Base-by-base conservation (phyloP, 768 basidiomycete species). In the Kwoniella dendrophila region DNA sequence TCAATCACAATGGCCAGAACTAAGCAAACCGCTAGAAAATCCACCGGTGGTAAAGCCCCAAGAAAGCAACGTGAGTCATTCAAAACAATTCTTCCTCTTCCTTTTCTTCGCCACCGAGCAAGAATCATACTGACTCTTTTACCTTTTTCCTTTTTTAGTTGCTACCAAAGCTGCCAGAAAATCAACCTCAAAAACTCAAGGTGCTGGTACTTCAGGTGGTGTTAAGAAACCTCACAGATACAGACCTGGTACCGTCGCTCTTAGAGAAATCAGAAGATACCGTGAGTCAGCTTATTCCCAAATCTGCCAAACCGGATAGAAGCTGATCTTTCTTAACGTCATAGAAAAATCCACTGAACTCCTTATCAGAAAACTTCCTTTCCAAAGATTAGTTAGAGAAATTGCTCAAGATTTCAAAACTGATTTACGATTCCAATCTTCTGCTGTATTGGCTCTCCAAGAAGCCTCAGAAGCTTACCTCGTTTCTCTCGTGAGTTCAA, bases 291-390 rank as follows among this genome's bases (percentile, higher is more conserved):
- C 64, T 7, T 20, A 24, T 20, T 48, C 10, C 29, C n/a, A 43
- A 40, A 33, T 27, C 10, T 22, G 40, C 26, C 10, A 30, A 1
- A 34, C 34, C 1, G 16, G n/a, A 3, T 20, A 47, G 27, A 30
- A 12, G 24, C 53, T 27, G 26, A 40, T 41, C 44, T 59, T 63
- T 32, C 50, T 33, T 20, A 49, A n/a, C 18, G 27, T n/a, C n/a
- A n/a, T 32, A 18, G 2, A 26, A 66, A 77, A 75, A 85, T 93
- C 91, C 65, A 97, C 95, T 68, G 95, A 97, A 85, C 88, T 99
- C 70, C 86, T 98, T 75, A 97, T 98, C 85, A 86, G 95, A 83
- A 97, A 97, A 88, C 90, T 98, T 67, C 95, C 95, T 71, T 97
- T 97, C 92, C 94, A 97, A 83, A 86, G 94, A 74, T 87, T 98